These are phyloP conservation scores for Neurospora tetraspora DNA, from an alignment of 495 filamentous ascomycete species.

Conservation along the genomic window DNA sequence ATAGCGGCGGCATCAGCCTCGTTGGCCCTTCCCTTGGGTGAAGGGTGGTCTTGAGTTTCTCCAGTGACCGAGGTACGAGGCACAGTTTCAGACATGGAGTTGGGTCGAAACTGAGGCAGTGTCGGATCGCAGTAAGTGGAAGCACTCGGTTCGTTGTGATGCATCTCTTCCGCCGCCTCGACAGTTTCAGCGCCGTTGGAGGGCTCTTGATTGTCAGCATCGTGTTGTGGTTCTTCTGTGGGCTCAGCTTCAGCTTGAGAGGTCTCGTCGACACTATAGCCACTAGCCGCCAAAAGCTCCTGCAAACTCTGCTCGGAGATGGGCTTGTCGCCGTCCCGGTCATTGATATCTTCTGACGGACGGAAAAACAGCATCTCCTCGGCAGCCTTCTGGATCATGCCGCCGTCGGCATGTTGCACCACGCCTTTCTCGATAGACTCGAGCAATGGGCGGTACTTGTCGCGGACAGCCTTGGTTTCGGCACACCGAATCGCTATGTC, in stretches of 20 bases:
- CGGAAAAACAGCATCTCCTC: not conserved
- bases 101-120: slow-evolving; percentile 53
- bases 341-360: not conserved
- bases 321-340: slow-evolving; percentile 9
- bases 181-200: not conserved
- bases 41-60: not conserved
- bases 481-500: slow-evolving; percentile 61
- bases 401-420: not conserved
- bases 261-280: slow-evolving; percentile 32
- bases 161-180: slow-evolving; percentile 9
- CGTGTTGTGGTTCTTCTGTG: slow-evolving; percentile 1
- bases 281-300: slow-evolving; percentile 40
- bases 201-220: not conserved
- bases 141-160: not conserved
- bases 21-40: slow-evolving; percentile 5
- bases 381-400: not conserved
- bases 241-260: not conserved
- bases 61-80: slow-evolving; percentile 5
- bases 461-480: slow-evolving; percentile 51
- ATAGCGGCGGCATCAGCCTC: not conserved
- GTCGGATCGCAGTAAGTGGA: slow-evolving; percentile 48
- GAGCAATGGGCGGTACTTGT: slow-evolving; percentile 38
- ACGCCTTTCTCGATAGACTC: slow-evolving; percentile 32
- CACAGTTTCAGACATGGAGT: slow-evolving; percentile 9
- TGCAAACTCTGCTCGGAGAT: slow-evolving; percentile 29